Evolutionary conservation across 2,329 filamentous ascomycete species (phyloP), one percentile per base, ranked within the genome.

Genomic region (Ascochyta koolunga): DNA sequence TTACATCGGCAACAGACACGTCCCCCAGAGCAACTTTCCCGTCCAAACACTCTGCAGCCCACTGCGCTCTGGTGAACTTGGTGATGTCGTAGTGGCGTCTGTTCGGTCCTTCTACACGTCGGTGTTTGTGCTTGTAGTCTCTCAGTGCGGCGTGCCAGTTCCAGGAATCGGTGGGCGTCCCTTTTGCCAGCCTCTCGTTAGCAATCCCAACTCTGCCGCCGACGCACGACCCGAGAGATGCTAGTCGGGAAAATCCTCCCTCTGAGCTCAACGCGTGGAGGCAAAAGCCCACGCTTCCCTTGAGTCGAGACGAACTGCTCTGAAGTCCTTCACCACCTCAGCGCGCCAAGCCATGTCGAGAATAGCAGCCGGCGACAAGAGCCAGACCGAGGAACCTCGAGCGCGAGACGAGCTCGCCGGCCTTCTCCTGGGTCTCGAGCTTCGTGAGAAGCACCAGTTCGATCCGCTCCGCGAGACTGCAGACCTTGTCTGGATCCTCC

Each of bases 1-100:
- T 56, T 10, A 65, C 22, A 45, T 50, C 52, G 5, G 51, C 38
- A 6, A 29, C 18, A 4, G 58, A 13, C 5, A 65, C 9, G 16
- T 54, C 35, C 8, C 42, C 56, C 29, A 66, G 38, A 10, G 60
- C 59, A 48, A 62, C 63, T 24, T 62, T 61, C 2, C 46, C 38
- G 36, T 55, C 33, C 24, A 53, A 61, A 2, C 51, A 58, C 19
- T 40, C 33, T 13, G 15, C 32, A 6, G 57, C 55, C 36, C 61
- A 45, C 8, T 65, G 58, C 18, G 35, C 16, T 39, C 58, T 57
- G 11, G 38, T 57, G 50, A 60, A 52, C 35, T 65, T 61, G 5
- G 63, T 67, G 16, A 67, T 65, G 31, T 67, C 63, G 22, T 62
- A 62, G 1, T 60, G 51, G n/a, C 48, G 19, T 16, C 56, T 50